Evolutionary conservation across 345 rosid genomes (phyloP).

Genomic region (Mercurialis annua): DNA sequence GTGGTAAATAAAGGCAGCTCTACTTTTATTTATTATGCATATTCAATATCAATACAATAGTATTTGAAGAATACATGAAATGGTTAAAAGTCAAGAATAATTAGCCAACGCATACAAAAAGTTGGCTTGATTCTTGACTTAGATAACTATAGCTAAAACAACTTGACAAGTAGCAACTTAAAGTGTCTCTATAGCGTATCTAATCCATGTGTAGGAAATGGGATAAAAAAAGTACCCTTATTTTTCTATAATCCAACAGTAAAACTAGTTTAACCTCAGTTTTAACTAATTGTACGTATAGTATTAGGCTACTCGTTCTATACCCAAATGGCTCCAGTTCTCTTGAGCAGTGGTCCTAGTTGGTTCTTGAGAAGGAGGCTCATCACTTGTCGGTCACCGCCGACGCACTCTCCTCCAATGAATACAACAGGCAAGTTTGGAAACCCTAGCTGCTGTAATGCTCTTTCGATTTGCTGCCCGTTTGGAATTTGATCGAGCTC

Average conservation of each 20-base stretch:
- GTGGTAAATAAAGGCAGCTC: too few species aligned
- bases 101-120: background rate
- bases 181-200: background rate
- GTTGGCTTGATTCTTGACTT: background rate
- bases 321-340: conserved; percentile 88
- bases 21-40: too few species aligned
- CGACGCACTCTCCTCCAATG: conserved; percentile 67
- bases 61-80: background rate
- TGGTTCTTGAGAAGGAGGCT: conserved; percentile 64
- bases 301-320: conserved; percentile 33
- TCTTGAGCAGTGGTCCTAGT: conserved; percentile 54
- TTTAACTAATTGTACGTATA: too few species aligned
- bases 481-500: conserved; percentile 66
- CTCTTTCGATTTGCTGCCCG: conserved; percentile 55
- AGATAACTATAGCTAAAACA: background rate
- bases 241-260: background rate
- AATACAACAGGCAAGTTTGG: conserved; percentile 68
- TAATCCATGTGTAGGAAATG: background rate
- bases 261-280: too few species aligned
- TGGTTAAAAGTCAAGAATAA: background rate
- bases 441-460: conserved; percentile 53
- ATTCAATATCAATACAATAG: too few species aligned
- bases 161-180: background rate
- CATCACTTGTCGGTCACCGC: conserved; percentile 75
- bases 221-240: background rate